Base-by-base conservation (phyloP, 1,284 basidiomycete species). In the Blastosporella zonata region DNA sequence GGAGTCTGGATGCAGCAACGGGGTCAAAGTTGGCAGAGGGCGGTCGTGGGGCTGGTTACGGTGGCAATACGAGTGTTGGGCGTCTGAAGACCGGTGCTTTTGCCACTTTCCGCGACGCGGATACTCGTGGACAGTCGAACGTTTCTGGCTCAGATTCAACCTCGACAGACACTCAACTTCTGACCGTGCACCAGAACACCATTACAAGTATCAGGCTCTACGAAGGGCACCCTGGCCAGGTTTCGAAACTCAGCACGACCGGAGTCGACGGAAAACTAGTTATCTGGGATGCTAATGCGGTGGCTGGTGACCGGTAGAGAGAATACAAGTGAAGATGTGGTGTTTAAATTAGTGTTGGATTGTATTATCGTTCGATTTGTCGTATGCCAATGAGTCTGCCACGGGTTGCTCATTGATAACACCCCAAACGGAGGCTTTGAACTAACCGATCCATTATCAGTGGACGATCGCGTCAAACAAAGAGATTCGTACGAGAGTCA, bases 141-240 rank as follows among this genome's bases (percentile, higher is more conserved):
- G 63, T 70, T 12, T 48, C 58, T 28, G 68, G 76, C 12, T 67
- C 67, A 12, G 64, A 70, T 8, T 52, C 60, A 6, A 37, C 59
- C n/a, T 57, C 55, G 15, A 53, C 73, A 43, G 84, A 91, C 62
- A 88, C 86, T 9, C 90, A 90, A 65, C 73, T 92, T 53, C 74
- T 77, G 63, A 99, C 96, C 2, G 81, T 97, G 35, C 97, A 99
- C 68, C 96, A 98, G 76, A 99, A 99, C 73, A 97, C 95, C 35
- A 98, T 99, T 69, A 98, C 94, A n/a, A 87, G 77, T 58, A 76
- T 97, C 39, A 75, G 92, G 48, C 72, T 88, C 21, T 96, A 91
- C 60, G 85, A 87, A 52, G 78, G 77, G 53, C 72, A 71, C 1
- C 80, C 75, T 17, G 82, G 81, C 0, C 69, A 77, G 2, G 86